Evolutionary conservation across 1,284 basidiomycete species (phyloP).

Genomic region (Pseudozyma tsukubaensis): DNA sequence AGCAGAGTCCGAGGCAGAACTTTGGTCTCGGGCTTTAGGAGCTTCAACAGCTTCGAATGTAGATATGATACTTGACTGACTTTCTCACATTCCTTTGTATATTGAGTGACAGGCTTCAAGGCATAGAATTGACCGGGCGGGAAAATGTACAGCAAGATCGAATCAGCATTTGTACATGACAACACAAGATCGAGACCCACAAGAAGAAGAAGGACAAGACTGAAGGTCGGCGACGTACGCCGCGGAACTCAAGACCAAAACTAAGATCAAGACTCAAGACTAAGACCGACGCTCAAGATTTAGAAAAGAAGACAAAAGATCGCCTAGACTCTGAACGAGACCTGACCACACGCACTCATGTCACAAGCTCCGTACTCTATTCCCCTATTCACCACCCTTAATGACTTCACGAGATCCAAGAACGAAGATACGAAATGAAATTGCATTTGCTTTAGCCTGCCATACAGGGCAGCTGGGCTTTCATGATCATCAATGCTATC

Average conservation of each 20-base stretch:
- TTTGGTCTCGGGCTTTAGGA: neutral
- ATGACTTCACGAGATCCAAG: no score
- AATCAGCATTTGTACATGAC: neutral
- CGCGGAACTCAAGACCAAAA: no score
- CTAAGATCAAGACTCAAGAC: neutral
- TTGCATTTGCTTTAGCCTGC: no score
- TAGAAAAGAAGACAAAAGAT: neutral
- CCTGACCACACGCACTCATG: no score
- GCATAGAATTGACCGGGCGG: no score
- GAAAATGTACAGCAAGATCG: neutral
- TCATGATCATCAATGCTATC: no score
- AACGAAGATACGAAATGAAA: no score
- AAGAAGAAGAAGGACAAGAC: no score
- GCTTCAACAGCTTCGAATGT: conserved; percentile 26
- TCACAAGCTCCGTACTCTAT: no score
- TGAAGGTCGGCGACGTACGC: neutral
- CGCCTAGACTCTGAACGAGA: neutral
- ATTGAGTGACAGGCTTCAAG: conserved; percentile 1
- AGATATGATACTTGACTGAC: conserved; percentile 7
- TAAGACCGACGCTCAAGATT: neutral
- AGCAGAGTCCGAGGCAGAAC: conserved; percentile 1
- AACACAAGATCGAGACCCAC: neutral
- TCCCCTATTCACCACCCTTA: no score
- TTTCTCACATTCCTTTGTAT: neutral
- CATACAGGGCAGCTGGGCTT: no score